Conservation (phyloP, 1,139 yeast genomes). For the Magnusiomyces sp. region DNA sequence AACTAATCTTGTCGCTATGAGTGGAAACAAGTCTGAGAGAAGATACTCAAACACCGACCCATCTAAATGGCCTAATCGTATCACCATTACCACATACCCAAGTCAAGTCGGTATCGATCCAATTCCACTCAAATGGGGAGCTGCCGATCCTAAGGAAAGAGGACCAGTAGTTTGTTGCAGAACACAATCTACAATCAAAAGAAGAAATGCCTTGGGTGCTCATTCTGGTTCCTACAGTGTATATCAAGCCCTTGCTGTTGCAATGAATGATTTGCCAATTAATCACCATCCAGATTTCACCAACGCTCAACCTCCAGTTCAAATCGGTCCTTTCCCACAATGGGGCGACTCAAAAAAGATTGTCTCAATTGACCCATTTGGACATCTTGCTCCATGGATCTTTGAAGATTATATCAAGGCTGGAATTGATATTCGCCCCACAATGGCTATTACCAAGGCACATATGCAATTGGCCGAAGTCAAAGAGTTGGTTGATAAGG, state of each 20-base stretch:
- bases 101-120: slow-evolving; percentile 43
- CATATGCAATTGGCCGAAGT: slow-evolving; percentile 50
- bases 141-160: slow-evolving; percentile 38
- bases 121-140: slow-evolving; percentile 45
- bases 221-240: slow-evolving; percentile 53
- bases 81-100: slow-evolving; percentile 44
- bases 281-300: slow-evolving; percentile 50
- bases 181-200: slow-evolving; percentile 27
- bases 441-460: slow-evolving; percentile 56
- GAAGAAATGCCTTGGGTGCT: slow-evolving; percentile 50
- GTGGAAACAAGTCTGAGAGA: slow-evolving; percentile 1
- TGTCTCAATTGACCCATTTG: slow-evolving; percentile 55
- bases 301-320: slow-evolving; percentile 52
- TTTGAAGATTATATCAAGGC: slow-evolving; percentile 36
- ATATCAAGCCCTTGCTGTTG: slow-evolving; percentile 55
- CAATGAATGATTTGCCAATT: slow-evolving; percentile 44
- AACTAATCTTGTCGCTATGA: background rate
- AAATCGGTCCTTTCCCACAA: slow-evolving; percentile 43
- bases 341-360: slow-evolving; percentile 49
- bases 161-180: slow-evolving; percentile 53
- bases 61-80: slow-evolving; percentile 27
- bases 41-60: slow-evolving; percentile 8
- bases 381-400: slow-evolving; percentile 53
- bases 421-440: slow-evolving; percentile 48
- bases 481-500: slow-evolving; percentile 43